Conservation (phyloP, 2,329 filamentous ascomycete genomes). For the Ceratocystis ficicola region DNA sequence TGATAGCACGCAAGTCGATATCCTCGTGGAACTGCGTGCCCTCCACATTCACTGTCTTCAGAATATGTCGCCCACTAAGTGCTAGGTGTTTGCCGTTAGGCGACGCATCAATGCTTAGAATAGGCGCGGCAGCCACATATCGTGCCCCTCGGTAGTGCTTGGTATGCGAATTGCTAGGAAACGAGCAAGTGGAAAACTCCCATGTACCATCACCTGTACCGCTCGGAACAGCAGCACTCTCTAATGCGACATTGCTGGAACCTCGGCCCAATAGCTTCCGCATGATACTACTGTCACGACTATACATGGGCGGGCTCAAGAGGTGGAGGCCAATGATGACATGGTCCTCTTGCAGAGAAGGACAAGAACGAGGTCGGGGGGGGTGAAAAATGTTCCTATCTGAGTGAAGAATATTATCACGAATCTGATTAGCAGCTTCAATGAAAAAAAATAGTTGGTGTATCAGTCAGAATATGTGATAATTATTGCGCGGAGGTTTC, state of each 20-base stretch:
- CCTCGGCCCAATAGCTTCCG: conserved; percentile 48
- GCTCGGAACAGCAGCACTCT: conserved; percentile 30
- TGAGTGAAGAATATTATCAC: neutral
- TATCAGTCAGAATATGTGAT: neutral
- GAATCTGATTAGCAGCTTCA: neutral
- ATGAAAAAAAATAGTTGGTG: neutral
- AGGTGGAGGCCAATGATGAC: conserved; percentile 1
- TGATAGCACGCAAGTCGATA: conserved; percentile 45
- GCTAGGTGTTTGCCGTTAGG: conserved; percentile 45
- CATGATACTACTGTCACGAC: conserved; percentile 41
- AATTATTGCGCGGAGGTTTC: neutral
- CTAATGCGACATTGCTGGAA: conserved; percentile 36
- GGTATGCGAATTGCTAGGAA: conserved; percentile 32
- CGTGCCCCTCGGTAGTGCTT: conserved; percentile 44
- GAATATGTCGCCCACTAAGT: conserved; percentile 47
- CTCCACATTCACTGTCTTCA: conserved; percentile 48
- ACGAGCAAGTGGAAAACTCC: conserved; percentile 9
- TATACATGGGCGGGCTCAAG: conserved; percentile 17
- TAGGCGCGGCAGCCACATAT: conserved; percentile 41
- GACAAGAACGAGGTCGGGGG: neutral
- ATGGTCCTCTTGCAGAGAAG: conserved; percentile 2
- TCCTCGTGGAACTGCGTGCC: conserved; percentile 43
- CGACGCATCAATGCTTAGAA: conserved; percentile 47
- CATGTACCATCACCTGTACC: conserved; percentile 26
- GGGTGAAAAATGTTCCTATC: neutral